phyloP scores from a whole-genome alignment of 1,139 yeast genomes.

The Geotrichum macrosporum region DNA sequence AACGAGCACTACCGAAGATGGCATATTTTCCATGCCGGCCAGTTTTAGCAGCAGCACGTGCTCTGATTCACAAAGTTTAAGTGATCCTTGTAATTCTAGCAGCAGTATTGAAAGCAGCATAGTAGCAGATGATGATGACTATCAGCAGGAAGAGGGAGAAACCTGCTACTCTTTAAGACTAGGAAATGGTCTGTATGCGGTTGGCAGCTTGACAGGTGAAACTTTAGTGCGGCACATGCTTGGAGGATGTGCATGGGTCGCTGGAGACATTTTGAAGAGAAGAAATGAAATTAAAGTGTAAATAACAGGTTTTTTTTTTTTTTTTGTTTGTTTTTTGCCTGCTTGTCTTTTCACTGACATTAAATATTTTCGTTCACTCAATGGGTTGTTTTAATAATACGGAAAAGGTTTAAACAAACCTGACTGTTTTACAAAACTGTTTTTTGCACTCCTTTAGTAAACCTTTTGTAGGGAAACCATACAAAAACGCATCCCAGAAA shows the following conservation, averaged over 20 bases:
- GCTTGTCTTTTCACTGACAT: too few species aligned
- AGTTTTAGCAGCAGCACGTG: slow-evolving; percentile 9
- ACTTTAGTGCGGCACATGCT: slow-evolving; percentile 34
- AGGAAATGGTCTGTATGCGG: slow-evolving; percentile 26
- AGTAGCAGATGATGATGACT: background rate
- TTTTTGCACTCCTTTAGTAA: too few species aligned
- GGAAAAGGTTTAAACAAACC: too few species aligned
- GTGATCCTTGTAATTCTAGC: background rate
- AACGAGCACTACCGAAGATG: background rate
- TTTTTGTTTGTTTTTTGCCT: too few species aligned
- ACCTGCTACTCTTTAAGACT: slow-evolving; percentile 12
- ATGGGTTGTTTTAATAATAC: too few species aligned
- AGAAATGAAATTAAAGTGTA: background rate
- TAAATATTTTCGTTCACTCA: too few species aligned
- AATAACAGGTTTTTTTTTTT: too few species aligned
- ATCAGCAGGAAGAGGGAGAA: background rate
- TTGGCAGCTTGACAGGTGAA: slow-evolving; percentile 38
- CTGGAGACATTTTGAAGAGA: slow-evolving; percentile 23
- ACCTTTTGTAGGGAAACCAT: too few species aligned
- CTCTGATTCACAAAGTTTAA: background rate
- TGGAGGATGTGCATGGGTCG: slow-evolving; percentile 33
- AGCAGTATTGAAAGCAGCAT: slow-evolving; percentile 7
- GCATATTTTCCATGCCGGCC: background rate
- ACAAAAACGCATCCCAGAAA: too few species aligned
- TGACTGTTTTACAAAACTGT: too few species aligned